Evolutionary conservation across 192 early-diverging fungal genomes (phyloP), one percentile per base, ranked within the genome.

Genomic region (Thamnidium elegans): DNA sequence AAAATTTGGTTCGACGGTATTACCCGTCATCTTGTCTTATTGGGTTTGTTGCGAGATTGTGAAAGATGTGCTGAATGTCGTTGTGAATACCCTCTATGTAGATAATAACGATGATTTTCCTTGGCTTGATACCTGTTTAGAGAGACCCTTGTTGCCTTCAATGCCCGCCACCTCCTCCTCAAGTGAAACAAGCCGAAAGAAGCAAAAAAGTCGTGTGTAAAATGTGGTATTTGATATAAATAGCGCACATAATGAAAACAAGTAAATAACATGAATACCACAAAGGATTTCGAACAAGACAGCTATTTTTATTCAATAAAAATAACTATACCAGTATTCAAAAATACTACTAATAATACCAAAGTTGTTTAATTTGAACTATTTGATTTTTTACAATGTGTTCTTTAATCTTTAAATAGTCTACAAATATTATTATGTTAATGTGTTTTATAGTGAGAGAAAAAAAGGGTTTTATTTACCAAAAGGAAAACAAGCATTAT

Each of bases 121-220:
- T 21, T 50, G n/a, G 48, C 19, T 50, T 50, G 48, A 50, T 50
- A 50, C n/a, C 17, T 50, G n/a, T 21, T 50, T 50, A 21, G 48
- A 50, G 19, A 50, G 48, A 3, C 8, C 48, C n/a, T 17, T 7
- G 1, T 8, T 50, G 17, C 48, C 48, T 20, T 17, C 48, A 20
- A 50, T 23, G 48, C 48, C 48, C 17, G 8, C 48, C 19, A 50
- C 48, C n/a, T 50, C 48, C n/a, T 17, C 48, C 1, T 50, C 48
- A 50, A 47, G 46, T 47, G 46, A 4, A 47, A 47, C 46, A 47
- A n/a, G 46, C 46, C 46, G 15, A 47, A 47, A 47, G 46, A 47
- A 47, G 46, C 46, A 47, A 47, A 47, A 47, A n/a, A 47, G 17
- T 47, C 46, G 46, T 15, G 46, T n/a, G 3, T 47, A 47, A 4